These are phyloP conservation scores for Lophium mytilinum DNA, from an alignment of 495 filamentous ascomycete species.

Conservation along the genomic window DNA sequence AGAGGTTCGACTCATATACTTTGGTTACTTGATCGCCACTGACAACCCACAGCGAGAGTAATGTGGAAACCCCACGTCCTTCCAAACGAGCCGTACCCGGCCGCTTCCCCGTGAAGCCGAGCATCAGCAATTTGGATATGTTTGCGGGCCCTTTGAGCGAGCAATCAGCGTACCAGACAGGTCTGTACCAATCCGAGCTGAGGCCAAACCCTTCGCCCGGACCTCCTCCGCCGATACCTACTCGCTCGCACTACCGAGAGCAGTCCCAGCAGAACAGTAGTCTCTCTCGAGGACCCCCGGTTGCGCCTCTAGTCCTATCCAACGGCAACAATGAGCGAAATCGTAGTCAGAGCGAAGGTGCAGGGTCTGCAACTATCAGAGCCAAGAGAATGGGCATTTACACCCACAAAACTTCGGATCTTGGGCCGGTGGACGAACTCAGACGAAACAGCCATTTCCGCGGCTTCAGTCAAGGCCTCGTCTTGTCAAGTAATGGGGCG, in stretches of 20 bases:
- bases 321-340: constrained; percentile 80
- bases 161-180: too few species aligned
- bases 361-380: constrained; percentile 55
- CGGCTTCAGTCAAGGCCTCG: constrained; percentile 50
- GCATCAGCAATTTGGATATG: constrained; percentile 43
- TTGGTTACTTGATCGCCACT: too few species aligned
- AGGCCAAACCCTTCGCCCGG: constrained; percentile 15
- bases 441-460: constrained; percentile 74
- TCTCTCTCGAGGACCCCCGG: constrained; percentile 49
- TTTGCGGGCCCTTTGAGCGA: constrained; percentile 4
- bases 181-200: too few species aligned
- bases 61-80: constrained; percentile 64
- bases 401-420: constrained; percentile 61
- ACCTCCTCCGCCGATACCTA: constrained; percentile 57
- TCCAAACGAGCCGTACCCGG: constrained; percentile 65
- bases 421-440: constrained; percentile 68
- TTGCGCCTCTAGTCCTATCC: constrained; percentile 58
- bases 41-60: constrained; percentile 37
- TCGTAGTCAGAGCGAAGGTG: constrained; percentile 83
- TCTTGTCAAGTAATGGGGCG: constrained; percentile 1
- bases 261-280: constrained; percentile 56
- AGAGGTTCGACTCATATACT: constrained; percentile 42
- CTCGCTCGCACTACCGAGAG: constrained; percentile 69
- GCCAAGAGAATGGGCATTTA: constrained; percentile 80
- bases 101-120: constrained; percentile 77